A percentile compares a stretch with the other conserved stretches of the same genome.
These are phyloP conservation scores for Ophiostoma sp. DNA, from an alignment of 2,329 filamentous ascomycete genomes.

Conservation along the genomic window DNA sequence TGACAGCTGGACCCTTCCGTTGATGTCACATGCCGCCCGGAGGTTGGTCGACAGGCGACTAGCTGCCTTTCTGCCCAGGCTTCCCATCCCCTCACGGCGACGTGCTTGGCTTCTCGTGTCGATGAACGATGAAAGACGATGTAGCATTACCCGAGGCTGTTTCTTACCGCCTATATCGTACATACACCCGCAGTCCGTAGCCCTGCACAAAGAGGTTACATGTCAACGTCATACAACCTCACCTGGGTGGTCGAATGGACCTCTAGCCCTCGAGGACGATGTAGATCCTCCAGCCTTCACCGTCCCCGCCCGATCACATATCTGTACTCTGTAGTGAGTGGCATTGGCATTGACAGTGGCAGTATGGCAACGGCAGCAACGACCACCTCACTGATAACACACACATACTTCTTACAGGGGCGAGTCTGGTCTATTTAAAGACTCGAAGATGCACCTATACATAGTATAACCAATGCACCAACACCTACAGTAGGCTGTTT, in stretches of 20 bases:
- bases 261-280: neutral
- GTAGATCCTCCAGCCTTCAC: neutral
- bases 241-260: neutral
- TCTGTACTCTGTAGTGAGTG: neutral
- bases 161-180: neutral
- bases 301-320: neutral
- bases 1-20: neutral
- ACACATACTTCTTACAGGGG: neutral
- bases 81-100: neutral
- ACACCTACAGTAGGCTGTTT: neutral
- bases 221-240: neutral
- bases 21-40: neutral
- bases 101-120: neutral
- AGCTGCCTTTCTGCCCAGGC: neutral
- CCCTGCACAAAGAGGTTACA: slow-evolving; percentile 3
- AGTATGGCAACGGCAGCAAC: neutral
- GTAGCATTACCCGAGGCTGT: neutral
- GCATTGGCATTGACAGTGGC: too few species aligned
- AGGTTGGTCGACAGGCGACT: neutral
- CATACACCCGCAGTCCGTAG: neutral
- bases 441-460: too few species aligned
- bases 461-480: neutral
- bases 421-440: neutral
- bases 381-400: neutral
- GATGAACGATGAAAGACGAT: neutral